Evolutionary conservation across 2,329 filamentous ascomycete species (phyloP).

Genomic region (Fusarium papillatum): DNA sequence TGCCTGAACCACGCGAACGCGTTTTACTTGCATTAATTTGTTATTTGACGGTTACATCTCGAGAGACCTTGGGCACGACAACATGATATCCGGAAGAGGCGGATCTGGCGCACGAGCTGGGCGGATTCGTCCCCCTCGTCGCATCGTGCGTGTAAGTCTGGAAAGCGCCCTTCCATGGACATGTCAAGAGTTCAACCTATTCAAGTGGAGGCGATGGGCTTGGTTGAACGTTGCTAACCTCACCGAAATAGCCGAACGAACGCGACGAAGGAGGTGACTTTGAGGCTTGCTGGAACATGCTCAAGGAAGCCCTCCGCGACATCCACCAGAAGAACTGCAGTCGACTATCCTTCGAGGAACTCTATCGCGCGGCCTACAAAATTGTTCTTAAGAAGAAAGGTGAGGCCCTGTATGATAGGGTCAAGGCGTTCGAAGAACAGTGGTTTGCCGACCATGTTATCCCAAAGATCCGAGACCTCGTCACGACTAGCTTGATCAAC

Average conservation of each 20-base stretch:
- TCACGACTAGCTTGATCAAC: slow-evolving; percentile 76
- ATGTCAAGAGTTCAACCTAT: not conserved
- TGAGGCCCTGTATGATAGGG: slow-evolving; percentile 82
- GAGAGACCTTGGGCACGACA: slow-evolving; percentile 1
- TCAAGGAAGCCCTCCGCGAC: slow-evolving; percentile 83
- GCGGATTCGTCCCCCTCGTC: slow-evolving; percentile 59
- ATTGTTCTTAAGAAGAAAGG: slow-evolving; percentile 93
- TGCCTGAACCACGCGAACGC: slow-evolving; percentile 9
- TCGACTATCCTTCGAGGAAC: slow-evolving; percentile 90
- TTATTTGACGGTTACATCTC: not conserved
- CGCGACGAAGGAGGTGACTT: slow-evolving; percentile 79
- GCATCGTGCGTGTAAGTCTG: slow-evolving; percentile 56
- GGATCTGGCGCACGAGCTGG: slow-evolving; percentile 55
- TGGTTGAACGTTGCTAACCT: slow-evolving; percentile 38
- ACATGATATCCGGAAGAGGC: slow-evolving; percentile 66
- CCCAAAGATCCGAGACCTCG: slow-evolving; percentile 76
- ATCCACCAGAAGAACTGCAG: slow-evolving; percentile 96
- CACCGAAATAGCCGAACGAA: slow-evolving; percentile 46
- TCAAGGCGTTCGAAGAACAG: slow-evolving; percentile 83
- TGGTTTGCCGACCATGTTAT: slow-evolving; percentile 86
- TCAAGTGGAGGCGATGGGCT: not conserved
- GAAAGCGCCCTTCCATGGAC: not conserved
- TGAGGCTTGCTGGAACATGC: slow-evolving; percentile 84
- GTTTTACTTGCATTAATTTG: not conserved
- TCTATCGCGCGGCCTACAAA: slow-evolving; percentile 95